phyloP scores from a whole-genome alignment of 2,329 filamentous ascomycete genomes.

The Sphaceloma murrayae region DNA sequence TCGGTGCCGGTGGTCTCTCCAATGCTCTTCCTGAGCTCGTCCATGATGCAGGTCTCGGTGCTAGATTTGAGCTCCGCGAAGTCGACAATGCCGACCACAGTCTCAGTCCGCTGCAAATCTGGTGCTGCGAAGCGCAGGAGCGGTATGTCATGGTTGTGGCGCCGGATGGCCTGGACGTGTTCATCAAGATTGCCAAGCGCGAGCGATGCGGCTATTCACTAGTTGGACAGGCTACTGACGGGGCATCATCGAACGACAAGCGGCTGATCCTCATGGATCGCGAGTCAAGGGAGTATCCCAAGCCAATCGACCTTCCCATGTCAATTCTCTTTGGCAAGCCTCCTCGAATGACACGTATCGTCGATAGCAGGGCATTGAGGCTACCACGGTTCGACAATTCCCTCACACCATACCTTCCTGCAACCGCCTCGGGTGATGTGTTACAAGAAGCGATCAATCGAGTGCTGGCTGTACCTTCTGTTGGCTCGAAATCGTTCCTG shows the following conservation, averaged over 20 bases:
- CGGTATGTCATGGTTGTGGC: constrained; percentile 88
- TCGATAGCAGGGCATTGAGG: constrained; percentile 57
- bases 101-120: constrained; percentile 94
- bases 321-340: constrained; percentile 79
- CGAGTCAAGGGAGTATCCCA: constrained; percentile 63
- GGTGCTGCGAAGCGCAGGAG: constrained; percentile 96
- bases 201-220: constrained; percentile 90
- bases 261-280: constrained; percentile 73
- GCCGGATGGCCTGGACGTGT: constrained; percentile 63
- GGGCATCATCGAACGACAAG: constrained; percentile 55
- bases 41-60: constrained; percentile 83
- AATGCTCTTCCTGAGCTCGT: constrained; percentile 82
- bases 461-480: constrained; percentile 75
- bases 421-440: constrained; percentile 27
- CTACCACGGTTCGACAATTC: constrained; percentile 66
- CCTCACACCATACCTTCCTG: constrained; percentile 57
- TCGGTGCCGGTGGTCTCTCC: constrained; percentile 82
- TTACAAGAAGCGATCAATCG: constrained; percentile 61
- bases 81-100: constrained; percentile 81
- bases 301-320: constrained; percentile 83
- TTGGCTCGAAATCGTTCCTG: constrained; percentile 94
- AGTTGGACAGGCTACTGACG: constrained; percentile 62
- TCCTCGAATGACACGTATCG: constrained; percentile 67
- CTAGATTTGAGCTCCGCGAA: constrained; percentile 87
- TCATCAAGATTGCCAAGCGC: constrained; percentile 59